A percentile compares a stretch with the other conserved stretches of the same genome.
Evolutionary conservation across 2,329 filamentous ascomycete species (phyloP).

Genomic region (Talaromyces sp.): DNA sequence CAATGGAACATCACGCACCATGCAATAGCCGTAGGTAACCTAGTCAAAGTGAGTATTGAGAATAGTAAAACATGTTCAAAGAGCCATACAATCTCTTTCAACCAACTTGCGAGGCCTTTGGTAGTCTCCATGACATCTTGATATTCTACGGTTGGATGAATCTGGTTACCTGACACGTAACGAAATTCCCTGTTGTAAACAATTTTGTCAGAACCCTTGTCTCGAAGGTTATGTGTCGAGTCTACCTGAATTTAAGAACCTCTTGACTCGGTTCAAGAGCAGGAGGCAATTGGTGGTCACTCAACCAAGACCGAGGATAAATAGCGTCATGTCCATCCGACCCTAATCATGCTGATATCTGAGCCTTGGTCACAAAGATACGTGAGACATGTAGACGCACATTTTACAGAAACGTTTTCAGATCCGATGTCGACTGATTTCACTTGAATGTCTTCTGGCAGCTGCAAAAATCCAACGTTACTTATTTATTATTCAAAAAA

Average conservation of each 20-base stretch:
- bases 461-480: slow-evolving; percentile 36
- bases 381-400: slow-evolving; percentile 33
- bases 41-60: slow-evolving; percentile 42
- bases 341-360: slow-evolving; percentile 44
- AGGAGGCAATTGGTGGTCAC: slow-evolving; percentile 36
- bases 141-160: slow-evolving; percentile 57
- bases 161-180: slow-evolving; percentile 35
- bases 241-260: slow-evolving; percentile 16
- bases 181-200: slow-evolving; percentile 23
- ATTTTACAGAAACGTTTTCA: slow-evolving; percentile 43
- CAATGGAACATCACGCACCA: slow-evolving; percentile 64
- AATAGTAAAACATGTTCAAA: neutral
- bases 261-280: slow-evolving; percentile 14
- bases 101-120: slow-evolving; percentile 54
- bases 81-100: slow-evolving; percentile 51
- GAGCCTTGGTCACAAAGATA: neutral
- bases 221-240: slow-evolving; percentile 11
- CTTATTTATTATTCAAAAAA: neutral
- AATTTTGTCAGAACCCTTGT: neutral
- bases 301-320: slow-evolving; percentile 61
- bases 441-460: slow-evolving; percentile 40
- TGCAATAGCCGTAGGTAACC: slow-evolving; percentile 64
- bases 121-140: slow-evolving; percentile 55
- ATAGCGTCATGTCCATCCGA: slow-evolving; percentile 62
- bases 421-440: slow-evolving; percentile 24